Conservation (phyloP, 495 filamentous ascomycete species). For the Bombardia bombarda region DNA sequence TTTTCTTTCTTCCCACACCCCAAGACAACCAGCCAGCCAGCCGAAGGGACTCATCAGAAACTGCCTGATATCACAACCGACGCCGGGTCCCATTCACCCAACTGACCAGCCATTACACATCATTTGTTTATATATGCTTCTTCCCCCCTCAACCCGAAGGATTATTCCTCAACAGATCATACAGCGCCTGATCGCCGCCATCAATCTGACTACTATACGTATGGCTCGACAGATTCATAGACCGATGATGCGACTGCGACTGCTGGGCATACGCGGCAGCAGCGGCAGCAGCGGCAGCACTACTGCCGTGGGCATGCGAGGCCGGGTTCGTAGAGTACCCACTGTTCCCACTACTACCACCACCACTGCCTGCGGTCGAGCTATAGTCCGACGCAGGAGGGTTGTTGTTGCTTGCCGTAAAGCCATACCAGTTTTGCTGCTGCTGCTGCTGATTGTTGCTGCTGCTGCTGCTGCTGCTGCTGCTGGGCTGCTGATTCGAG, state of each 20-base stretch:
- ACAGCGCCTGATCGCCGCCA: slow-evolving; percentile 14
- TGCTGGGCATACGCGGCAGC: slow-evolving; percentile 5
- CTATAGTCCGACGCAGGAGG: slow-evolving; percentile 11
- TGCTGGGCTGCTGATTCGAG: slow-evolving; percentile 12
- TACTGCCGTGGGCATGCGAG: slow-evolving; percentile 7
- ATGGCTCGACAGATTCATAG: slow-evolving; percentile 24
- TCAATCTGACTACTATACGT: slow-evolving; percentile 26
- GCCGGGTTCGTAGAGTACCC: slow-evolving; percentile 7
- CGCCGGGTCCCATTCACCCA: too few relatives aligned
- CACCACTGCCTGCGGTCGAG: slow-evolving; percentile 6
- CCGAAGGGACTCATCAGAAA: too few relatives aligned
- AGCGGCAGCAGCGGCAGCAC: neutral
- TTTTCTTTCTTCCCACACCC: too few relatives aligned
- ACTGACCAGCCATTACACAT: too few relatives aligned
- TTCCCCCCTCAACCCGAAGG: neutral
- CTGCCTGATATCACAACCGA: too few relatives aligned
- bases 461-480: slow-evolving; percentile 2
- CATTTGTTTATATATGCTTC: too few relatives aligned
- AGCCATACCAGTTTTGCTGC: slow-evolving; percentile 4
- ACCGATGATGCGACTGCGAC: slow-evolving; percentile 14
- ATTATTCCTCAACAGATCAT: slow-evolving; percentile 15
- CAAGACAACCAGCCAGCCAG: too few relatives aligned
- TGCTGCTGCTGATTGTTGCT: slow-evolving; percentile 5
- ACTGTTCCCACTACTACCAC: slow-evolving; percentile 1
- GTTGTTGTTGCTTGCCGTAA: neutral